Evolutionary conservation across 306 rosid species (phyloP), one percentile per base, ranked within the genome.

Genomic region (Benincasa hispida): DNA sequence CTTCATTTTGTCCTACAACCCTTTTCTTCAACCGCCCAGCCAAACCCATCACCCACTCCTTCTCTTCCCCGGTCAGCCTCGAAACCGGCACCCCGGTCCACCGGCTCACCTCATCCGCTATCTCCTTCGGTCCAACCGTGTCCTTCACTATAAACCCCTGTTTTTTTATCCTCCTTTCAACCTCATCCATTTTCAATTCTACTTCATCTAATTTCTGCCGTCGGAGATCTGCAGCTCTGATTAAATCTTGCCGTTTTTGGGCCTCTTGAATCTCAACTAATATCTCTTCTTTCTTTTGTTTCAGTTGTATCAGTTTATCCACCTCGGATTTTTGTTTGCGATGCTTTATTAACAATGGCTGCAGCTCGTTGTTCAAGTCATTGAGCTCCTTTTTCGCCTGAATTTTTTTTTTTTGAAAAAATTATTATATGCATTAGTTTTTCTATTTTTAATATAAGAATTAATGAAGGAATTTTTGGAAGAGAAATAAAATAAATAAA

Each of bases 71-170:
- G 10, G 76, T 74, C 2, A 84, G 75, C 72, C 66, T 78, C 4
- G 81, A 79, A 30, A 84, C 59, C 0, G 84, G 80, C 9, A 80
- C 77, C 6, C 72, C 72, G 5, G 82, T 81, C 72, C 79, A 76
- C 25, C 78, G 10, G 17, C 80, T 79, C 10, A 79, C 74, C 2
- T 74, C 17, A 14, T 72, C 56, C 17, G 57, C 75, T 8, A 79
- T 79, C 50, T 85, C 41, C 5, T 63, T 48, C 6, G 72, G 72
- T 19, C 72, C 47, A 3, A 63, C 27, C 81, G 7, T 48, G 25
- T 17, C 48, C 25, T 15, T 34, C 25, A 8, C 17, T n/a, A 14
- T 32, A 10, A 4, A 18, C 45, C 6, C 18, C 9, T 34, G 3
- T 73, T 19, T 30, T 28, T 14, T 58, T 10, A 2, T 41, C 75